Base-by-base conservation (phyloP, 768 basidiomycete species). In the Pisolithus albus region DNA sequence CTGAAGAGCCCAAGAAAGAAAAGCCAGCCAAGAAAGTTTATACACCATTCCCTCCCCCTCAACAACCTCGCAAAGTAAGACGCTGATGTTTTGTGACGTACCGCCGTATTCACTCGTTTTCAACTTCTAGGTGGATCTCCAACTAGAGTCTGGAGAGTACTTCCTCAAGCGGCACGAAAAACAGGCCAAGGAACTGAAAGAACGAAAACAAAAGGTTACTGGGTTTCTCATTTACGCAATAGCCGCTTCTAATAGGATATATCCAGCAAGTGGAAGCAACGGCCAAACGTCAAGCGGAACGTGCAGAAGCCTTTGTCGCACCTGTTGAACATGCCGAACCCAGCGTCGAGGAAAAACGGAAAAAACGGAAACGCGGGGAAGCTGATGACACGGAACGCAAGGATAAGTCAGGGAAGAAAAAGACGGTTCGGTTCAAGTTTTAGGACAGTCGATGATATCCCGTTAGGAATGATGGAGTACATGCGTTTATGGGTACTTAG, bases 11-110 rank as follows among this genome's bases (percentile, higher is more conserved):
- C 24, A 64, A 72, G 55, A 73, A 75, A 48, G 71, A 77, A 45
- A 79, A 83, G 60, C 74, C 72, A 19, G 76, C 81, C 59, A 95
- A 94, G 81, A 95, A 95, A 67, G 76, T 83, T 15, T 97, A 97
- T 69, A 97, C 96, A n/a, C 96, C 96, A 1, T 99, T 98, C 81
- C 96, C 96, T 36, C 96, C 96, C 30, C 74, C 94, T 7, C 96
- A 97, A 64, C 77, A 81, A 52, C 95, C 94, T 36, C 84, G 92
- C 59, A 98, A 97, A 78, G 90, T 90, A 59, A 50, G 69, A 46
- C 1, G 8, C n/a, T 36, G 44, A 1, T 48, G 9, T 36, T 24
- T 30, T 43, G 15, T 36, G 30, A 24, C 11, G 19, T 47, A 10
- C 48, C 30, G 30, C 53, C 3, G 5, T 45, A 48, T 50, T 62